phyloP scores from a whole-genome alignment of 208 protist species.

The Acanthamoeba castellanii region DNA sequence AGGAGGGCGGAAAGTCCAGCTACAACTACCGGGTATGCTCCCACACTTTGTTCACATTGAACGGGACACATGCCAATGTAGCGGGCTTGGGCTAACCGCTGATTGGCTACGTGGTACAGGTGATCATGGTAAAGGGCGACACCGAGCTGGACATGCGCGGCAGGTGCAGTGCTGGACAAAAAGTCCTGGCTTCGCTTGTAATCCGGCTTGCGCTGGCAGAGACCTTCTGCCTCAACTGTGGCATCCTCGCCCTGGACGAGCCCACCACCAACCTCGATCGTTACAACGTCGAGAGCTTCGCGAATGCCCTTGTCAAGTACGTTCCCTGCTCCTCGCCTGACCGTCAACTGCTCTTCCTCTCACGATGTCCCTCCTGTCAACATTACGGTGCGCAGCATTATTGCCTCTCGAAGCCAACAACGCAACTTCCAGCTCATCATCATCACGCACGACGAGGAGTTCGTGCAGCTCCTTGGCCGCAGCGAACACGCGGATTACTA shows the following conservation, averaged over 20 bases:
- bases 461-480: conserved; percentile 86
- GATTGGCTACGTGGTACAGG: conserved; percentile 78
- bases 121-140: conserved; percentile 97
- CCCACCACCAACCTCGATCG: conserved; percentile 99
- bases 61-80: not conserved
- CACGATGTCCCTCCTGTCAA: conserved; percentile 25
- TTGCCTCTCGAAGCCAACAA: conserved; percentile 79
- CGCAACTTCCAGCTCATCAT: conserved; percentile 98
- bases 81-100: not conserved
- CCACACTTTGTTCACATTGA: not conserved
- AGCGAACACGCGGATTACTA: conserved; percentile 80
- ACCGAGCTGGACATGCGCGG: conserved; percentile 98
- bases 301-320: conserved; percentile 85
- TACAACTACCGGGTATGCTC: conserved; percentile 89
- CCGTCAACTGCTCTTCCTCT: conserved; percentile 53
- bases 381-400: conserved; percentile 73
- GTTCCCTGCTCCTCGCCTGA: not conserved
- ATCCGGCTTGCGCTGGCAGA: conserved; percentile 99
- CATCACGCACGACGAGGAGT: conserved; percentile 99
- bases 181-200: conserved; percentile 98
- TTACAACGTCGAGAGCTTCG: conserved; percentile 91
- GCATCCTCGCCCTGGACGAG: conserved; percentile 99
- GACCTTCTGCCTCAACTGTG: conserved; percentile 99
- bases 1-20: conserved; percentile 85
- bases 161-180: conserved; percentile 98